Percentiles rank a stretch among this genome's conserved stretches.
Evolutionary conservation across 2,329 filamentous ascomycete genomes (phyloP).

Genomic region (Pezicula carpinea): DNA sequence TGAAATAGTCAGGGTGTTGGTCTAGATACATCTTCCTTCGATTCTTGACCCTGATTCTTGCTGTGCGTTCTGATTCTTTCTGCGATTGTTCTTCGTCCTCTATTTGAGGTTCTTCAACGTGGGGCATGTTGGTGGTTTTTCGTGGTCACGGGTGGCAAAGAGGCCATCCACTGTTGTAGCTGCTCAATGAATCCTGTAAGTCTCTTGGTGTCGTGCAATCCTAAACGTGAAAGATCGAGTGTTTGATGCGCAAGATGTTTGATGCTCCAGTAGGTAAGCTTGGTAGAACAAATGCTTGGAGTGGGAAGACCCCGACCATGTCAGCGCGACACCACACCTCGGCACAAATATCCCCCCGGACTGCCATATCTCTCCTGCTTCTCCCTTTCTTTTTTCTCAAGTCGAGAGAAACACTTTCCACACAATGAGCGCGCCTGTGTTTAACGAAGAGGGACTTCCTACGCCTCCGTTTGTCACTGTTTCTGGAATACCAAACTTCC

Average conservation of each 20-base stretch:
- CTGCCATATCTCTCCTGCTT: not conserved
- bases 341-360: too few relatives aligned
- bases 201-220: not conserved
- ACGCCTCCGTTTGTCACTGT: constrained; percentile 46
- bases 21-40: constrained; percentile 30
- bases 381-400: not conserved
- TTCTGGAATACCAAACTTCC: constrained; percentile 61
- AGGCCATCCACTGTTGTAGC: not conserved
- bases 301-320: too few relatives aligned
- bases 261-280: too few relatives aligned
- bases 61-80: constrained; percentile 11
- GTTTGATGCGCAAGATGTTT: too few relatives aligned
- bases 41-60: constrained; percentile 27
- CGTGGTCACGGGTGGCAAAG: not conserved
- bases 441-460: constrained; percentile 17
- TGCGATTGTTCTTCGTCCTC: constrained; percentile 6
- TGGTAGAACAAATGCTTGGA: too few relatives aligned
- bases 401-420: not conserved
- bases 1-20: constrained; percentile 29
- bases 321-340: too few relatives aligned
- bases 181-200: not conserved
- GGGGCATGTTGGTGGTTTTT: constrained; percentile 19
- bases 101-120: constrained; percentile 13
- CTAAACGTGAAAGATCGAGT: not conserved
- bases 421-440: constrained; percentile 11